phyloP scores from a whole-genome alignment of 768 basidiomycete genomes.

The Pisolithus albus region DNA sequence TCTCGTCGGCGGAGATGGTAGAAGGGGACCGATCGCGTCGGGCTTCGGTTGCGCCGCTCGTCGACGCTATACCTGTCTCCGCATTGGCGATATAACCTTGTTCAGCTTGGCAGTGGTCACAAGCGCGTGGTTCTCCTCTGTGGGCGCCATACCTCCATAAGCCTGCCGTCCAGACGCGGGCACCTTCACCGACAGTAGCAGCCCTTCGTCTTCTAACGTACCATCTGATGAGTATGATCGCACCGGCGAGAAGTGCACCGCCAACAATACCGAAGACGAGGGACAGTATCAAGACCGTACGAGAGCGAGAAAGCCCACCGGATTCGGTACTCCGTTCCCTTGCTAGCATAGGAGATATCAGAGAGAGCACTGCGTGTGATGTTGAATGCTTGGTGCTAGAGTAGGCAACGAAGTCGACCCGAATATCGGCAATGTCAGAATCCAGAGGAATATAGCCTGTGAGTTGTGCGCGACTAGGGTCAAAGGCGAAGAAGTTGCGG shows the following conservation, averaged over 20 bases:
- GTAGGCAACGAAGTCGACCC: conserved; percentile 61
- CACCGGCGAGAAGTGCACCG: conserved; percentile 47
- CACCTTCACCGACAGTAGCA: conserved; percentile 54
- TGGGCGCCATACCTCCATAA: conserved; percentile 49
- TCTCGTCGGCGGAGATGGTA: conserved; percentile 13
- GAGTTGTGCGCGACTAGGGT: conserved; percentile 38
- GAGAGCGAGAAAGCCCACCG: conserved; percentile 35
- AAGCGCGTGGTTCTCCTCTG: conserved; percentile 15
- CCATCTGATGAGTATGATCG: conserved; percentile 50
- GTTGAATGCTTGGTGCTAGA: conserved; percentile 61
- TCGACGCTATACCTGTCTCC: conserved; percentile 12
- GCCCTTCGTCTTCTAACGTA: conserved; percentile 55
- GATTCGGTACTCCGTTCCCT: conserved; percentile 29
- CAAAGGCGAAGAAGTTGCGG: conserved; percentile 47
- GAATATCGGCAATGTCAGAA: conserved; percentile 36
- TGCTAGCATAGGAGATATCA: conserved; percentile 38
- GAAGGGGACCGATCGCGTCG: neutral
- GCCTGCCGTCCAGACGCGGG: conserved; percentile 22
- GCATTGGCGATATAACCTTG: conserved; percentile 27
- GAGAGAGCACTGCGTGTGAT: conserved; percentile 54
- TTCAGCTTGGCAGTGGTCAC: conserved; percentile 4
- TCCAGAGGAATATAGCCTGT: conserved; percentile 50
- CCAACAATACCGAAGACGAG: conserved; percentile 60
- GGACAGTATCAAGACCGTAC: conserved; percentile 50
- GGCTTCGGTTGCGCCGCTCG: no score